Evolutionary conservation across 306 rosid species (phyloP), one percentile per base, ranked within the genome.

Genomic region (Citrullus amarus): DNA sequence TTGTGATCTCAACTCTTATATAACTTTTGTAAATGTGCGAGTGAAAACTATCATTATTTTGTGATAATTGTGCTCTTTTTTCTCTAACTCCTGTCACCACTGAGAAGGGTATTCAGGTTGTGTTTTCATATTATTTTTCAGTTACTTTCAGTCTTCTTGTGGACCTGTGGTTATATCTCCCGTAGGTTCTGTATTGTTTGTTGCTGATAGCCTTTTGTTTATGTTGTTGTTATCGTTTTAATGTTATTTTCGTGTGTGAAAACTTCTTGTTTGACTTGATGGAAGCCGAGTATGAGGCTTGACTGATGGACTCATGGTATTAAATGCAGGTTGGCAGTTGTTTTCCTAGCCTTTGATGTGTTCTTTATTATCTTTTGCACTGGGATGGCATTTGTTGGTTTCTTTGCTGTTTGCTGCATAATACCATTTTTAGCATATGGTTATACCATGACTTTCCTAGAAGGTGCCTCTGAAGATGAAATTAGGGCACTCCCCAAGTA

Each of bases 381-480:
- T 68, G 96, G 90, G 84, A 84, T 90, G 89, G 92, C 91, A 0
- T 86, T 88, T 83, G 74, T 92, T 79, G 75, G 89, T 82, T 90
- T 92, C 82, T 82, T 90, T 79, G 90, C 88, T 71, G 86, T 92
- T 85, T 86, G 87, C 84, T 92, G 90, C 83, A 78, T 85, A 80
- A 78, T 90, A 78, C 96, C 97, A 57, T 56, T 89, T 62, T 81
- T 89, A 77, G 92, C 96, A 53, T 84, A 89, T 76, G 93, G 89
- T 63, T 87, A 85, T 84, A 90, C 97, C 32, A 85, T 90, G 84
- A 86, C 81, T 79, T 78, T 82, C 55, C 86, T 88, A 83, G 92
- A 89, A 81, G 97, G 97, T 48, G 97, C 97, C 55, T 92, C 96
- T 10, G 92, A 87, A 79, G 97, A 86, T 69, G 97, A 92, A 77